phyloP scores from a whole-genome alignment of 805 yeast genomes.

The Kuraishia molischiana region DNA sequence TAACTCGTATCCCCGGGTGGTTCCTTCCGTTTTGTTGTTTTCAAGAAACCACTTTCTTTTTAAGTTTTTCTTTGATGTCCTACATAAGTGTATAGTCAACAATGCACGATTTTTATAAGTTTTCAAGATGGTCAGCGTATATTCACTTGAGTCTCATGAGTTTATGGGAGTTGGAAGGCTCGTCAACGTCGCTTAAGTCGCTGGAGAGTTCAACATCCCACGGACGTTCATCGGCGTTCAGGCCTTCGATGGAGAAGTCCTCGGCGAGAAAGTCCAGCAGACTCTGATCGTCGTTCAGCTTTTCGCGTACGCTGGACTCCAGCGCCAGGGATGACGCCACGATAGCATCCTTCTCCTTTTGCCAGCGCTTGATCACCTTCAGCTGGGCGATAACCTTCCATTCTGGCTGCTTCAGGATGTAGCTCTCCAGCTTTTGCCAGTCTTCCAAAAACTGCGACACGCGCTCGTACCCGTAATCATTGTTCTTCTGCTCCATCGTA shows the following conservation, averaged over 20 bases:
- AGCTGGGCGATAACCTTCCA: not conserved
- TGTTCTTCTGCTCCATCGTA: conserved; percentile 9
- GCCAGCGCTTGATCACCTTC: conserved; percentile 3
- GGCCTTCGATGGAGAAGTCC: conserved; percentile 4
- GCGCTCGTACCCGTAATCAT: conserved; percentile 15
- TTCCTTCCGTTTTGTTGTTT: conserved; percentile 1
- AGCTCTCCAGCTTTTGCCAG: conserved; percentile 17
- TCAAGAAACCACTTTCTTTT: too few relatives aligned
- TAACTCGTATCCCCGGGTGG: not conserved
- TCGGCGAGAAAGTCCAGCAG: conserved; percentile 1
- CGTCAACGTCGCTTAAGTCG: conserved; percentile 7
- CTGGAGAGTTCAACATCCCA: conserved; percentile 4
- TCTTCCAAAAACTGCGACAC: conserved; percentile 20
- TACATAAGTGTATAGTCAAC: too few relatives aligned
- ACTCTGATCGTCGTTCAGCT: not conserved
- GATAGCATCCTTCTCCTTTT: not conserved
- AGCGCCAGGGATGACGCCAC: conserved; percentile 2
- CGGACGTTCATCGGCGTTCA: conserved; percentile 3
- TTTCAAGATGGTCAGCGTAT: too few relatives aligned
- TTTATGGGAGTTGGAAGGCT: not conserved
- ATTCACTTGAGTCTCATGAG: too few relatives aligned
- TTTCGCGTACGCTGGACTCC: conserved; percentile 1
- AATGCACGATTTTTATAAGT: too few relatives aligned
- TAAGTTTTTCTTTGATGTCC: too few relatives aligned
- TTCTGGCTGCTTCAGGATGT: conserved; percentile 5